Base-by-base conservation (phyloP, 352 stramenopile genomes). In the Phytophthora multivora region DNA sequence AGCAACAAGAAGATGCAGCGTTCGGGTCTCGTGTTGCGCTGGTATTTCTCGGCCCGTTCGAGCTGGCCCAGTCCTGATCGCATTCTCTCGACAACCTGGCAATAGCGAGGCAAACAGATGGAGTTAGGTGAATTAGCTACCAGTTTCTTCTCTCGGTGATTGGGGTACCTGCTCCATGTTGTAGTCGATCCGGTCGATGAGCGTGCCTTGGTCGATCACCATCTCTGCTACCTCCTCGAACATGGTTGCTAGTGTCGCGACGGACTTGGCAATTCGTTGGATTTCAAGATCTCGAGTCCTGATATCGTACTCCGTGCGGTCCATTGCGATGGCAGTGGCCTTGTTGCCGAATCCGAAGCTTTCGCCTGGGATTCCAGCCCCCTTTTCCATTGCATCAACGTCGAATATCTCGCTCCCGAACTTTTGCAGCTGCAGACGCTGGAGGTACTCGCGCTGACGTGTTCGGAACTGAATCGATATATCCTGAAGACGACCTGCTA, bases 181-280 rank as follows among this genome's bases (percentile, higher is more conserved):
- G 75, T 91, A 94, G 69, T 94, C 86, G 53, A 94, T 94, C 5
- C 86, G 77, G 55, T 94, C 86, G n/a, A 94, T 69, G 23, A 94
- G 66, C 18, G 83, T 90, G 21, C 86, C 86, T 57, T 94, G 86
- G 42, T 91, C 82, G 39, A 94, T 93, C 26, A 93, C 86, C 77
- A 94, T 90, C 38, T 86, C 80, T 0, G 86, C 80, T 12, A 94
- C 77, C 55, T 91, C 83, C 42, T 91, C 90, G 59, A 94, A 94
- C 31, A 94, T 78, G 4, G 73, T 83, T 13, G 86, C 80, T 4
- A 94, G 75, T 16, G 75, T 69, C 1, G 73, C 65, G 4, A 94
- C 80, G 0, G 86, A 91, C 64, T 77, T 86, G 36, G 82, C 77
- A 48, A 94, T 93, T 13, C 78, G 80, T 51, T 91, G 80, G 64